Evolutionary conservation across 2,329 filamentous ascomycete genomes (phyloP), one percentile per base, ranked within the genome.

Genomic region (Arthroderma uncinatum): DNA sequence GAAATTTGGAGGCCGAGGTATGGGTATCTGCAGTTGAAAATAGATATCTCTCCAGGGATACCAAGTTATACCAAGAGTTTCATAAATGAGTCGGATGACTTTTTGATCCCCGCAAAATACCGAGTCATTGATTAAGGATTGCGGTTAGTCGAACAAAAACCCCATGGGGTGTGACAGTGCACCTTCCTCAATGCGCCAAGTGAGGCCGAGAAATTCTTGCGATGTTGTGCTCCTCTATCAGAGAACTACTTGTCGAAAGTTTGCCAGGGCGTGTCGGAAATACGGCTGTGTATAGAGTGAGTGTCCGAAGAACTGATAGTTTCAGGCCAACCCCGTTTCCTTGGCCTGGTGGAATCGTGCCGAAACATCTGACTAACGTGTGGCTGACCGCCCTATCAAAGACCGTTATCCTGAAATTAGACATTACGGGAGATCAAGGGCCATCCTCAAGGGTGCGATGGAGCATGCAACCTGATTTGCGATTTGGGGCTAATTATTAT

Each of bases 61-160:
- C 28, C 47, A 50, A 50, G 47, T 25, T 25, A 23, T 33, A 33
- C 47, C 25, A 50, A 50, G 47, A 50, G 47, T 50, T 50, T 50
- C 47, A 50, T 19, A 10, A 21, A 47, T 25, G 23, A 33, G 12
- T 33, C 25, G 25, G 47, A 33, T 16, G 25, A 50, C 47, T 16
- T 50, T 25, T 25, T 48, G n/a, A 9, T 12, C 23, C n/a, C n/a
- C 47, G n/a, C 28, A 50, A 3, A 16, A n/a, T 50, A 30, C 47
- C 25, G 47, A 30, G 47, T 16, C 25, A 16, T 50, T 50, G 47
- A 50, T 33, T 30, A 50, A 50, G 23, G 28, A 50, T 33, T 50
- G 14, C 47, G 21, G 47, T 30, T n/a, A 50, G 25, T 50, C 30
- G 25, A 30, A n/a, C n/a, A n/a, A n/a, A 10, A 19, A 33, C 47